A percentile compares a stretch with the other conserved stretches of the same genome.
Conservation (phyloP, 2,329 filamentous ascomycete species). For the Pestalotiopsis sp. region DNA sequence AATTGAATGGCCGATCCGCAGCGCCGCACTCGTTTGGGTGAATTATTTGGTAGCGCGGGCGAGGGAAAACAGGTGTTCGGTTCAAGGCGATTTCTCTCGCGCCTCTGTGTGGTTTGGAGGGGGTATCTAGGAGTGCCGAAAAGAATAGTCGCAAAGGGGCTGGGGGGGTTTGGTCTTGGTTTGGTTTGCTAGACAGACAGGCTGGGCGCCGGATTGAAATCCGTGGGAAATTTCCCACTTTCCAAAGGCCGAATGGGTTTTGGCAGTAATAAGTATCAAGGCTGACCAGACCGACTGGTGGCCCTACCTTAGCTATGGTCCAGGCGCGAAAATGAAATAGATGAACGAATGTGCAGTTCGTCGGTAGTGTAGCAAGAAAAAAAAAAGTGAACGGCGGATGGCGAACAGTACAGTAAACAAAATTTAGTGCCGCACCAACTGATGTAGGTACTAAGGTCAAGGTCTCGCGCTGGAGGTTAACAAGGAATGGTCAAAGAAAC, state of each 20-base stretch:
- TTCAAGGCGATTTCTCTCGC: background rate
- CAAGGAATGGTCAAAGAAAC: background rate
- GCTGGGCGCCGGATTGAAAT: background rate
- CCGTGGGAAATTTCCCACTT: constrained; percentile 2
- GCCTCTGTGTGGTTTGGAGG: background rate
- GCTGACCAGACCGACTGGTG: background rate
- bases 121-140: background rate
- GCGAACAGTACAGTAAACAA: background rate
- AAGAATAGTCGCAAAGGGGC: background rate
- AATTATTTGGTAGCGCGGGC: background rate
- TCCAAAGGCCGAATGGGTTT: background rate
- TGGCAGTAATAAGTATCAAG: background rate
- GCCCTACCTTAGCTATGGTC: background rate
- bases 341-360: background rate
- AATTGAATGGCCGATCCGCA: background rate
- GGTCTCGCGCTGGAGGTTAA: background rate
- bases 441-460: background rate
- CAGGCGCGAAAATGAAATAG: background rate
- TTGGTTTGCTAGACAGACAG: background rate
- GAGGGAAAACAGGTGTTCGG: background rate
- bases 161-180: background rate
- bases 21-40: background rate
- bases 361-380: background rate
- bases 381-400: background rate
- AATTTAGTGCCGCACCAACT: background rate